Percentiles rank a stretch among this genome's conserved stretches.
Evolutionary conservation across 345 rosid species (phyloP).

Genomic region (Anastatica hierochuntica): DNA sequence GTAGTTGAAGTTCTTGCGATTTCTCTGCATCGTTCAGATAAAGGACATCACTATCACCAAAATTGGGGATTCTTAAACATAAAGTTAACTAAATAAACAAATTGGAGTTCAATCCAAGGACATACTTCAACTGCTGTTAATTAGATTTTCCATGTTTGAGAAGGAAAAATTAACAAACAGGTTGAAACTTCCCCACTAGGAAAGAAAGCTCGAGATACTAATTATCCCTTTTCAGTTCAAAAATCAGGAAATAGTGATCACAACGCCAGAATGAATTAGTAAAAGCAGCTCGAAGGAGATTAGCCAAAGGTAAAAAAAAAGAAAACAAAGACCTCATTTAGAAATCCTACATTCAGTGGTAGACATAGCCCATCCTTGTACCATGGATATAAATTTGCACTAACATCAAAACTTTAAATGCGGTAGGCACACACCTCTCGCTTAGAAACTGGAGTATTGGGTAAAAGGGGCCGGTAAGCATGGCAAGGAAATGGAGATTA

Average conservation of each 20-base stretch:
- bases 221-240: neutral
- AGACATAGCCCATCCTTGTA: neutral
- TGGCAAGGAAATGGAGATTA: slow-evolving; percentile 54
- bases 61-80: neutral
- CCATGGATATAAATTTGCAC: neutral
- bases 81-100: neutral
- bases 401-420: no score
- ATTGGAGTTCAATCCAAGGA: neutral
- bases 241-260: neutral
- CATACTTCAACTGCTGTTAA: neutral
- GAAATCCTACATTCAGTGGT: neutral
- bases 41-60: slow-evolving; percentile 4
- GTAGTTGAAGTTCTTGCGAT: slow-evolving; percentile 34
- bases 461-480: slow-evolving; percentile 70
- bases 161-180: neutral
- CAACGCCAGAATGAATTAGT: neutral
- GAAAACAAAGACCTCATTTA: neutral
- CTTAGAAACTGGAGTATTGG: slow-evolving; percentile 58
- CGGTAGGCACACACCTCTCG: slow-evolving; percentile 42
- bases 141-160: neutral
- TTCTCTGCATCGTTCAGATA: slow-evolving; percentile 40
- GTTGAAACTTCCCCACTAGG: neutral
- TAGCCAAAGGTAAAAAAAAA: no score
- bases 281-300: neutral
- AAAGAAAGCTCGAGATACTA: neutral